A percentile compares a stretch with the other conserved stretches of the same genome.
These are phyloP conservation scores for Salvia rosmarinus DNA, from an alignment of 257 asterid genomes.

Conservation along the genomic window DNA sequence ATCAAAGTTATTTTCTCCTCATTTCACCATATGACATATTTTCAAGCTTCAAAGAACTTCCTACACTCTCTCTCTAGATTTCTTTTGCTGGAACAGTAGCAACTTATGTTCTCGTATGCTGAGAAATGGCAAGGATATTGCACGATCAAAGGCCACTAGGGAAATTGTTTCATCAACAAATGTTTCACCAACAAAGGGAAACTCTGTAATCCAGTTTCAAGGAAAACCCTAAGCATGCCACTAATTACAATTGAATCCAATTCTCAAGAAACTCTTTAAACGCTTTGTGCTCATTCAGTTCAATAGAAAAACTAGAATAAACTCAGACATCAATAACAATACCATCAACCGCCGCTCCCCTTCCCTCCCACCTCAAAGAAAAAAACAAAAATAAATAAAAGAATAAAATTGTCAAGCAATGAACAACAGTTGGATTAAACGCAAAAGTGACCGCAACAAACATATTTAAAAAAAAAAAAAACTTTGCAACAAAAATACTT, in stretches of 20 bases:
- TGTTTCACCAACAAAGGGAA: background rate
- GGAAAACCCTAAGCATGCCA: background rate
- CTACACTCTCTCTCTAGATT: background rate
- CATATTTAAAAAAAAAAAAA: slow-evolving; percentile 16
- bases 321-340: background rate
- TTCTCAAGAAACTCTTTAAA: background rate
- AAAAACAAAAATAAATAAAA: too few species aligned
- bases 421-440: background rate
- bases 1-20: background rate
- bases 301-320: background rate
- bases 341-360: too few species aligned
- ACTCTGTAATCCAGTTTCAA: background rate
- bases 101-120: background rate
- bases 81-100: background rate
- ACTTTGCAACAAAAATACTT: slow-evolving; percentile 21
- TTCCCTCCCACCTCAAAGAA: background rate
- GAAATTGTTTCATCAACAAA: background rate
- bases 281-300: background rate
- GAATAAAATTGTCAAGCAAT: background rate
- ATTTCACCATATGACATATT: background rate
- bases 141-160: background rate
- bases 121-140: slow-evolving; percentile 1
- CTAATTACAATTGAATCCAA: slow-evolving; percentile 21
- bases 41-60: slow-evolving; percentile 14
- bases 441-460: slow-evolving; percentile 16